Conservation (phyloP, 352 stramenopile species). For the Bremia lactucae region DNA sequence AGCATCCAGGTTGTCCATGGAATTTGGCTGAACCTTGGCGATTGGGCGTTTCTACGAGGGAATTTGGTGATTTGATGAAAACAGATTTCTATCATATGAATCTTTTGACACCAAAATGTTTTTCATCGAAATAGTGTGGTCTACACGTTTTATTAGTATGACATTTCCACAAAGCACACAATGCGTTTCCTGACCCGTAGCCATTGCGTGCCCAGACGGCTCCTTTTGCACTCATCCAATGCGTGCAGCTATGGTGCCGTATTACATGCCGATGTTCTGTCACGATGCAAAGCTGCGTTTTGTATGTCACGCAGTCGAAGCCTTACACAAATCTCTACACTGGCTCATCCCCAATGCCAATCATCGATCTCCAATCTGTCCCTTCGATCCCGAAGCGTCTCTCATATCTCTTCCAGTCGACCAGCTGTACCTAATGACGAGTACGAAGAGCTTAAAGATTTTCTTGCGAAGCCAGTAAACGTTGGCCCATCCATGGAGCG, state of each 20-base stretch:
- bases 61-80: too few relatives aligned
- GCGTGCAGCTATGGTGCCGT: not conserved
- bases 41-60: too few relatives aligned
- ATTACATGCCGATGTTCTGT: not conserved
- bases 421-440: conserved; percentile 26
- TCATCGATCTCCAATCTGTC: not conserved
- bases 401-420: conserved; percentile 3
- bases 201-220: conserved; percentile 8
- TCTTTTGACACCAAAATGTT: not conserved
- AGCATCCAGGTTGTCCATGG: too few relatives aligned
- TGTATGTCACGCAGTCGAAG: conserved; percentile 4
- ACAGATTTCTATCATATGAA: too few relatives aligned
- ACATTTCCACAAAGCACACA: too few relatives aligned
- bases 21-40: too few relatives aligned
- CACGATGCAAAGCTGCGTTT: conserved; percentile 2
- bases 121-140: conserved; percentile 12
- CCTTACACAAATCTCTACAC: not conserved
- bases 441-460: conserved; percentile 57
- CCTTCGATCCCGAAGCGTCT: conserved; percentile 12
- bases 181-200: conserved; percentile 10
- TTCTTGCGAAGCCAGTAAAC: conserved; percentile 34
- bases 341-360: not conserved
- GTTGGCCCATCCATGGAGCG: conserved; percentile 21
- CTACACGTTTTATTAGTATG: conserved; percentile 8
- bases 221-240: conserved; percentile 15